Evolutionary conservation across 306 rosid species (phyloP).

Genomic region (Fragaria ananassa): DNA sequence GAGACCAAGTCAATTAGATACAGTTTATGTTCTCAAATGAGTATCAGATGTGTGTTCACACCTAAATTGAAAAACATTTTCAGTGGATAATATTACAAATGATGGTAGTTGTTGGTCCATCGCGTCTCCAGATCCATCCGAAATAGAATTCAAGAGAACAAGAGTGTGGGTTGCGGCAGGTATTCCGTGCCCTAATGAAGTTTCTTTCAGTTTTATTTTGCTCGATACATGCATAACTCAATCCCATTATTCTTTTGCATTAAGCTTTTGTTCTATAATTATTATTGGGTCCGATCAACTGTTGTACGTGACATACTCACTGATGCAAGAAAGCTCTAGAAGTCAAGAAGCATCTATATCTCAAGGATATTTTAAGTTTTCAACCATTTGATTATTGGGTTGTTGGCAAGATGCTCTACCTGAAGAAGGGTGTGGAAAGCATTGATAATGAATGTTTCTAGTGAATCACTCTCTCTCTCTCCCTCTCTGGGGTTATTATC

Average conservation of each 20-base stretch:
- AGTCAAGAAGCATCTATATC: neutral
- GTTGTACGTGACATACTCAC: neutral
- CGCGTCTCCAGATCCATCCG: neutral
- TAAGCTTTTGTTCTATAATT: neutral
- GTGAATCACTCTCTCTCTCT: too few species aligned
- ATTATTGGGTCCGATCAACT: neutral
- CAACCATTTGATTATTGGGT: neutral
- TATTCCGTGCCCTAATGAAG: neutral
- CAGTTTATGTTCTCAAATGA: neutral
- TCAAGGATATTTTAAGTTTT: neutral
- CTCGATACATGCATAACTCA: neutral
- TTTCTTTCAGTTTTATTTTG: neutral
- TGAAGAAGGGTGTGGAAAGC: neutral
- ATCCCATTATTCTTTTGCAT: neutral
- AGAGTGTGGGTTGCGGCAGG: neutral
- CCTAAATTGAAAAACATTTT: neutral
- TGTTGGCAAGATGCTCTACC: neutral
- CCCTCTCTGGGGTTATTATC: too few species aligned
- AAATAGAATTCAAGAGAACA: neutral
- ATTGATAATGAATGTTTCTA: neutral
- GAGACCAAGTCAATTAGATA: neutral
- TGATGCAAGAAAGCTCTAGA: neutral
- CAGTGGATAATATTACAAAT: neutral
- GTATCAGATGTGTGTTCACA: conserved; percentile 3
- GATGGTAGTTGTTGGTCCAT: neutral